These are phyloP conservation scores for Castanea mollissima DNA, from an alignment of 306 rosid genomes.

Conservation along the genomic window DNA sequence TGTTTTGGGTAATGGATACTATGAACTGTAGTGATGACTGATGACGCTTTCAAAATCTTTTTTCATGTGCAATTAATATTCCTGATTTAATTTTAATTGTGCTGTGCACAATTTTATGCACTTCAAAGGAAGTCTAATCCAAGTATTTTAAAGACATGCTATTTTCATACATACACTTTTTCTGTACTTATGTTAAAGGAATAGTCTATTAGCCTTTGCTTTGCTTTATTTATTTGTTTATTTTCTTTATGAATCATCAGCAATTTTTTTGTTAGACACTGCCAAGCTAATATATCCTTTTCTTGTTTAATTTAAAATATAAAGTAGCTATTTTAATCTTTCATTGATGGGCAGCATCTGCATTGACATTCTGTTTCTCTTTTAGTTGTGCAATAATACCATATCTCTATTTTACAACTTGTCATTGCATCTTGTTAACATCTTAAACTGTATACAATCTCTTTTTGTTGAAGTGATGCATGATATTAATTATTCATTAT, in stretches of 20 bases:
- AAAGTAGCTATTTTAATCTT: neutral
- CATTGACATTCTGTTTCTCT: neutral
- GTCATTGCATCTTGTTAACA: neutral
- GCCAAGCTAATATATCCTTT: neutral
- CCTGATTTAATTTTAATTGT: neutral
- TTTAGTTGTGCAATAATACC: neutral
- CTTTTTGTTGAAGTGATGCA: neutral
- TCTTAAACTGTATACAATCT: neutral
- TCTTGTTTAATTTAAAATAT: neutral
- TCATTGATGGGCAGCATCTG: neutral
- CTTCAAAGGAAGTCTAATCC: neutral
- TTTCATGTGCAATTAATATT: neutral
- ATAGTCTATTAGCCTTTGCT: neutral
- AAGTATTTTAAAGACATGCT: neutral
- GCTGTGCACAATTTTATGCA: neutral
- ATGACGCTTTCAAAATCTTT: neutral
- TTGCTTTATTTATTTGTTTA: neutral
- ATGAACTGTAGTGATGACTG: conserved; percentile 5
- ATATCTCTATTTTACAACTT: neutral
- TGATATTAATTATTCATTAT: neutral
- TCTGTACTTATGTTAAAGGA: neutral
- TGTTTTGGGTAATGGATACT: conserved; percentile 17
- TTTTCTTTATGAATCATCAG: neutral
- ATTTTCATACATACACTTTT: neutral
- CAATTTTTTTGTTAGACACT: neutral